A percentile compares a stretch with the other conserved stretches of the same genome.
Conservation (phyloP, 1,139 yeast species). For the Geotrichum carabidarum region DNA sequence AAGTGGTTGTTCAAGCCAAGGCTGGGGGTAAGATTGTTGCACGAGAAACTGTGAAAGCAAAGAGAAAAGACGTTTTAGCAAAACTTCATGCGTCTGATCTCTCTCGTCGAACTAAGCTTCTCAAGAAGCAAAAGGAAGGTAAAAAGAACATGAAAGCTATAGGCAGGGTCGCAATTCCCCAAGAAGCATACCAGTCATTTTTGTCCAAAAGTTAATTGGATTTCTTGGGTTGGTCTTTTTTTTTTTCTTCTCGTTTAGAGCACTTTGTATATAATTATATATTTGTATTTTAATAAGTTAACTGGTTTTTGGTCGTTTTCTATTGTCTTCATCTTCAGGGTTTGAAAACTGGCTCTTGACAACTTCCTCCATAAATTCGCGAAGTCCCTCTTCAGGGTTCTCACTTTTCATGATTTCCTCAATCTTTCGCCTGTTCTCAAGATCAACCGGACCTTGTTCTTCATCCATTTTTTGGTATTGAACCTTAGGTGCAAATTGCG, state of each 20-base stretch:
- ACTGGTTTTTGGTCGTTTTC: constrained; percentile 12
- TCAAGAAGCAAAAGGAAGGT: constrained; percentile 89
- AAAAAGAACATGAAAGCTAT: constrained; percentile 76
- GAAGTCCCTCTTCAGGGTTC: constrained; percentile 70
- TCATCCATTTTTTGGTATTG: constrained; percentile 30
- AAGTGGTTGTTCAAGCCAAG: constrained; percentile 86
- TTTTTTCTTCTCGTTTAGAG: not conserved
- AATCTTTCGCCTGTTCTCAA: constrained; percentile 57
- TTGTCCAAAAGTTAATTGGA: constrained; percentile 28
- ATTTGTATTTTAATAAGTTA: too few species aligned
- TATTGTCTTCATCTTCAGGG: constrained; percentile 14
- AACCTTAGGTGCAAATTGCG: constrained; percentile 13
- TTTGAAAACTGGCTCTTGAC: constrained; percentile 48
- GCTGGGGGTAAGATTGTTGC: constrained; percentile 83
- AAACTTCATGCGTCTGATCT: constrained; percentile 91
- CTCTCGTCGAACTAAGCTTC: constrained; percentile 78
- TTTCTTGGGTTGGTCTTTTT: not conserved
- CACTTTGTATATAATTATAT: not conserved
- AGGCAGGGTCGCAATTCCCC: constrained; percentile 73
- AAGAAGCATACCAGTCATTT: constrained; percentile 60
- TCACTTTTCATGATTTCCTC: constrained; percentile 72
- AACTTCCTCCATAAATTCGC: constrained; percentile 60
- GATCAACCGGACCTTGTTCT: constrained; percentile 39
- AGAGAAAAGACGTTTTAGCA: constrained; percentile 88
- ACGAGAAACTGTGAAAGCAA: constrained; percentile 88